Percentiles rank a stretch among this genome's conserved stretches.
Conservation (phyloP, 2,329 filamentous ascomycete genomes). For the Exophiala phaeomuriformis region DNA sequence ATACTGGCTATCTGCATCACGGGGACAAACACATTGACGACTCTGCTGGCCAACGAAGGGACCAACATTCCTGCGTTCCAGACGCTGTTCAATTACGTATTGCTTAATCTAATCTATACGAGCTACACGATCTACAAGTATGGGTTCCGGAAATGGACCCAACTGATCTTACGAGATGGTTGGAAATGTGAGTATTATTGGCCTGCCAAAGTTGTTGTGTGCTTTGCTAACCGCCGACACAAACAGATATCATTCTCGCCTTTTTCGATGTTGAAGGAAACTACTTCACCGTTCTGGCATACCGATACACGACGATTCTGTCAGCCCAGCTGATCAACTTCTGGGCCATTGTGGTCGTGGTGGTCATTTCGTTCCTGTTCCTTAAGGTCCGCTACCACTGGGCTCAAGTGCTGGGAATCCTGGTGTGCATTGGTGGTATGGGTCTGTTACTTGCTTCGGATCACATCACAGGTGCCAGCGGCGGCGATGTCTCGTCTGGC, state of each 20-base stretch:
- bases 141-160: conserved; percentile 62
- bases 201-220: no score
- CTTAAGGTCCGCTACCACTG: conserved; percentile 83
- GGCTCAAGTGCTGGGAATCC: conserved; percentile 76
- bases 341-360: conserved; percentile 93
- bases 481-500: conserved; percentile 48
- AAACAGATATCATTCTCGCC: conserved; percentile 66
- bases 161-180: conserved; percentile 60
- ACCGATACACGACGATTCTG: conserved; percentile 84
- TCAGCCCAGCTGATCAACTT: conserved; percentile 96
- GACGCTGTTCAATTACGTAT: conserved; percentile 86
- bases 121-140: conserved; percentile 70
- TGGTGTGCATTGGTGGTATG: conserved; percentile 85
- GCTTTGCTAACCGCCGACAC: no score
- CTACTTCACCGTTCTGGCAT: conserved; percentile 94
- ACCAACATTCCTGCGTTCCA: conserved; percentile 92
- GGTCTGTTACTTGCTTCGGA: conserved; percentile 81
- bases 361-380: conserved; percentile 72
- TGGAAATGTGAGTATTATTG: conserved; percentile 77
- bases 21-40: conserved; percentile 82
- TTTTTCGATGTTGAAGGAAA: conserved; percentile 96
- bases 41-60: conserved; percentile 58
- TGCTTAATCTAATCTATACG: conserved; percentile 76
- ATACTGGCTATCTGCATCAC: conserved; percentile 84
- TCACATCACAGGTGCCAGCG: conserved; percentile 68